Conservation (phyloP, 192 early-diverging fungal species). For the Coemansia sp. region DNA sequence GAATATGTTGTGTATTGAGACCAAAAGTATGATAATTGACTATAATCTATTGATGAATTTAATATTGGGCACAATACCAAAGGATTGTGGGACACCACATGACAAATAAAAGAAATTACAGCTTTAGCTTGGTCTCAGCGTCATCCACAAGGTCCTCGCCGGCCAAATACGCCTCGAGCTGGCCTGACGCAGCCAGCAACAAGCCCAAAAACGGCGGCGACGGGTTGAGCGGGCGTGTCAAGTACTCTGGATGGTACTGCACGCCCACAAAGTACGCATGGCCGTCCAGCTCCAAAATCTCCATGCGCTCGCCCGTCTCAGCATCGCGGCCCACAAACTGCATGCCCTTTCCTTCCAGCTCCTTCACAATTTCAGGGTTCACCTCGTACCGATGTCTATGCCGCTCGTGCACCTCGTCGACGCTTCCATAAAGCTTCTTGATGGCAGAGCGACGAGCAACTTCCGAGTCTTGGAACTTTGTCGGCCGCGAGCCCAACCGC, state of each 20-base stretch:
- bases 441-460: conserved; percentile 59
- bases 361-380: conserved; percentile 78
- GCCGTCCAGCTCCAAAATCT: conserved; percentile 84
- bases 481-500: conserved; percentile 86
- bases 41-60: too few relatives aligned
- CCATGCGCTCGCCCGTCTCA: conserved; percentile 96
- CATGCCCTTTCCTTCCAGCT: conserved; percentile 79
- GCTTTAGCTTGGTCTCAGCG: conserved; percentile 44
- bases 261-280: conserved; percentile 95
- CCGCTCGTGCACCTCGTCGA: conserved; percentile 74
- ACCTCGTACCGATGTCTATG: conserved; percentile 99
- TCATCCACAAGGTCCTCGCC: conserved; percentile 25
- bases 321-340: conserved; percentile 86
- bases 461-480: conserved; percentile 74
- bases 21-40: too few relatives aligned
- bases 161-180: conserved; percentile 59
- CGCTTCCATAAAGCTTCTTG: conserved; percentile 65
- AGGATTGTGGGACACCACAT: too few relatives aligned
- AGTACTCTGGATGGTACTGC: conserved; percentile 98
- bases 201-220: conserved; percentile 92
- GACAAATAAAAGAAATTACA: conserved; percentile 13
- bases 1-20: too few relatives aligned
- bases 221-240: conserved; percentile 90
- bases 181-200: conserved; percentile 78
- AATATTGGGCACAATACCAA: too few relatives aligned